Evolutionary conservation across 73 alveolate genomes (phyloP).

Genomic region (Paramecium biaurelia): DNA sequence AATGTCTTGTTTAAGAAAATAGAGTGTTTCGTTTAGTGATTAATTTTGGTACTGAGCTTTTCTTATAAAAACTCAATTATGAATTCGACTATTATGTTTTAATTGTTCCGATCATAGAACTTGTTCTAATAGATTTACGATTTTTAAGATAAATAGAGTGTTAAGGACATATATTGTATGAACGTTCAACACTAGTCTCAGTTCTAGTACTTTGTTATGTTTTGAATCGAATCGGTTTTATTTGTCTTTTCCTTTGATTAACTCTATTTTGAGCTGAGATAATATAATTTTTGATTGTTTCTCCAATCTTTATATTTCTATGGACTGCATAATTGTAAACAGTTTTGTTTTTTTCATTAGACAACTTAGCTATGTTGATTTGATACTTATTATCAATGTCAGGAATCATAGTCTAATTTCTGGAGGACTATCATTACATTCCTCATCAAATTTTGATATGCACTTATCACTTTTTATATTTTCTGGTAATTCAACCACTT

Average conservation of each 20-base stretch:
- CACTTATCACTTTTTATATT: not conserved
- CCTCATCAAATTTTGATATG: constrained; percentile 6
- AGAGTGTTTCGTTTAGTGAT: not conserved
- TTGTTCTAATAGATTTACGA: not conserved
- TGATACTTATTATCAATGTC: constrained; percentile 1
- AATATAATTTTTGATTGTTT: not conserved
- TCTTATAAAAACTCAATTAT: not conserved
- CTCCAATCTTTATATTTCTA: not conserved
- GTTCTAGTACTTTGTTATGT: not conserved
- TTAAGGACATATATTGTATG: not conserved
- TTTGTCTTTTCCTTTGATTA: not conserved
- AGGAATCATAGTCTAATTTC: constrained; percentile 21
- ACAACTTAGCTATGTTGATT: constrained; percentile 29
- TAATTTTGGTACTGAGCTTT: not conserved
- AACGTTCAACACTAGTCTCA: not conserved
- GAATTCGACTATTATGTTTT: not conserved
- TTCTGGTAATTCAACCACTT: not conserved
- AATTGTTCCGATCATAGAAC: not conserved
- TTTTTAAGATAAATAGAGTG: not conserved
- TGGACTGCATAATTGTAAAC: not conserved
- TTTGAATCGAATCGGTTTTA: not conserved
- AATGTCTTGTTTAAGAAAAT: constrained; percentile 6
- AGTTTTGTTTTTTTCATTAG: not conserved
- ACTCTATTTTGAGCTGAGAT: not conserved
- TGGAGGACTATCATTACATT: constrained; percentile 9